Base-by-base conservation (phyloP, 2,329 filamentous ascomycete genomes). In the Sporothrix variecibatus region DNA sequence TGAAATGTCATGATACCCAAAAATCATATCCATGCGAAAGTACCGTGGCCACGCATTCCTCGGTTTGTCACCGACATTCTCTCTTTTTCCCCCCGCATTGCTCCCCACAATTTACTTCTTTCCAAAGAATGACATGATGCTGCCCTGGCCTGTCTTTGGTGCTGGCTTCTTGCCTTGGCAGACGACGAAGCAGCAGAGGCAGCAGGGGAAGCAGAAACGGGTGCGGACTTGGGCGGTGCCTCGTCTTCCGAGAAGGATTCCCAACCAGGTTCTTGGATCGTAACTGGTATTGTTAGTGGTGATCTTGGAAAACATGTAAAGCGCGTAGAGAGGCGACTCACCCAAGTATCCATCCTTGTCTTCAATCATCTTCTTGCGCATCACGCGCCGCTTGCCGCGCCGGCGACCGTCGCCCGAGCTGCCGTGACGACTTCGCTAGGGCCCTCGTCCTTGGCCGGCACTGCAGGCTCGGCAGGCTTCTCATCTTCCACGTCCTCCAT, bases 201-300 rank as follows among this genome's bases (percentile, higher is more conserved):
- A 1, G 84, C 84, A 72, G 81, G 60, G 4, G 72, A 9, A 2
- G 72, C 49, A 26, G 64, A 40, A 1, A 40, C 62, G 79, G 83
- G 76, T 75, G 83, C 77, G 71, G 82, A 76, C 75, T 90, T 91
- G 7, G 85, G 79, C 79, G 84, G 82, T 43, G 91, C 88, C 77
- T 97, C 94, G 76, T 97, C 94, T 81, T 98, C 95, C 0, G 94
- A 97, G 84, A 97, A 97, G 0, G 93, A 95, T 81, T 98, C 95
- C 95, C 95, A 98, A 0, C 87, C 92, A 0, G 88, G 84, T 80
- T 97, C 94, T 82, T 97, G 93, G 77, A 92, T 92, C 1, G 94
- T 97, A 43, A 97, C 95, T 96, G 78, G 46, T 1, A 12, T 7
- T 38, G 40, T 71, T 58, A 72, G 60, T 26, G 56, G 8, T 12